Percentiles rank a stretch among this genome's conserved stretches.
These are phyloP conservation scores for Protoeuglena noctilucae DNA, from an alignment of 139 green algal species.

Conservation along the genomic window DNA sequence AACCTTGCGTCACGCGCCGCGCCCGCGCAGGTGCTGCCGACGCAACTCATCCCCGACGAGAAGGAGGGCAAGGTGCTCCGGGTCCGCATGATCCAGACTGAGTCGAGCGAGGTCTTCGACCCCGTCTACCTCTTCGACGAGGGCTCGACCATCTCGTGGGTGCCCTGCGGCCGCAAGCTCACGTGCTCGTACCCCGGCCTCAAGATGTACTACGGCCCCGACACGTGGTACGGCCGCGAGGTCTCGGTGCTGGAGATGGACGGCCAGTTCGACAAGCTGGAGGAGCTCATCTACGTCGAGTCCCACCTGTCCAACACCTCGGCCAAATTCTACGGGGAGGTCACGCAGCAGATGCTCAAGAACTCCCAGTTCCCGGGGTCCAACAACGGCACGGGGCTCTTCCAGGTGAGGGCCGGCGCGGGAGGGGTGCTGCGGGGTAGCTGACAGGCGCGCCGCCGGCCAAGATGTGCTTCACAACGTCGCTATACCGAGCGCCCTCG, in stretches of 20 bases:
- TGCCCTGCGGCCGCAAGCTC: constrained; percentile 98
- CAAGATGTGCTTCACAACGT: too few relatives aligned
- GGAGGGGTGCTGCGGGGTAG: too few relatives aligned
- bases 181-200: constrained; percentile 96
- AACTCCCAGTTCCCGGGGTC: constrained; percentile 88
- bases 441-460: too few relatives aligned
- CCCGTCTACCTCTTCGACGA: constrained; percentile 95
- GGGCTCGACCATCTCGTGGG: constrained; percentile 97
- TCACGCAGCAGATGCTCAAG: constrained; percentile 99
- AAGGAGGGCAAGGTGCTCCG: constrained; percentile 97
- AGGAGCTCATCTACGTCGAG: constrained; percentile 99
- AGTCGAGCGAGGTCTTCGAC: constrained; percentile 73
- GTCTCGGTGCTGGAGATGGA: constrained; percentile 93
- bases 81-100: constrained; percentile 98
- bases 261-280: constrained; percentile 97
- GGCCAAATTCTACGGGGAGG: constrained; percentile 96
- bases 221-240: constrained; percentile 32
- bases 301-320: constrained; percentile 90
- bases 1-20: not conserved
- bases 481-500: too few relatives aligned
- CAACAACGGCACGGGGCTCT: constrained; percentile 98
- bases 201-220: constrained; percentile 54
- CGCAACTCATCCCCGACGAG: constrained; percentile 96
- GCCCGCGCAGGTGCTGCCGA: constrained; percentile 86
- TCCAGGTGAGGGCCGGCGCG: too few relatives aligned